phyloP scores from a whole-genome alignment of 2,329 filamentous ascomycete species.

The Fusarium tjaetaba region DNA sequence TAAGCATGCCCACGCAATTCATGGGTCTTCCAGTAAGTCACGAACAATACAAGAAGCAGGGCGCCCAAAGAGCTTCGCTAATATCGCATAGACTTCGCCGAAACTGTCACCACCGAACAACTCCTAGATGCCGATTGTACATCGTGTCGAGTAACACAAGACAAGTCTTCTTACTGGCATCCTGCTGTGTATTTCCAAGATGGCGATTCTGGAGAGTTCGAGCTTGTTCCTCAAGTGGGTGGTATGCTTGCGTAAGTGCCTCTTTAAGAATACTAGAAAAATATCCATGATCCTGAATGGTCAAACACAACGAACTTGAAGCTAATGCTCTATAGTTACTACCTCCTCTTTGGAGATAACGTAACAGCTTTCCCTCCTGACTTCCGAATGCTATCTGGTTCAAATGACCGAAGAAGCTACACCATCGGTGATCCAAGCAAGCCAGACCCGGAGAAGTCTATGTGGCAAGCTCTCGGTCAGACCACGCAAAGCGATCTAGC shows the following conservation, averaged over 20 bases:
- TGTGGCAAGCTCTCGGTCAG: conserved; percentile 72
- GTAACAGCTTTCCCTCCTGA: conserved; percentile 78
- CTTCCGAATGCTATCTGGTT: conserved; percentile 86
- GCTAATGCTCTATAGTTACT: conserved; percentile 70
- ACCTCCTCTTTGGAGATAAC: conserved; percentile 74
- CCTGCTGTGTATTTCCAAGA: conserved; percentile 83
- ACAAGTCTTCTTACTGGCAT: conserved; percentile 90
- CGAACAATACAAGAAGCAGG: not conserved
- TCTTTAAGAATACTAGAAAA: no score
- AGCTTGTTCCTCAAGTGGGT: conserved; percentile 78
- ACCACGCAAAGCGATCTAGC: conserved; percentile 73
- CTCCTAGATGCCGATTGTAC: conserved; percentile 76
- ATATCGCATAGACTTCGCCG: conserved; percentile 67
- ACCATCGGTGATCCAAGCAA: conserved; percentile 73
- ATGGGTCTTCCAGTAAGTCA: conserved; percentile 78
- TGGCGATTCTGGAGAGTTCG: conserved; percentile 67
- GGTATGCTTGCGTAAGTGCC: conserved; percentile 83
- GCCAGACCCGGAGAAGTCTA: conserved; percentile 72
- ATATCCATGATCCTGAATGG: not conserved
- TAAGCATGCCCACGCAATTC: conserved; percentile 77
- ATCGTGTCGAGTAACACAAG: conserved; percentile 80
- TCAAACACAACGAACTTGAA: not conserved
- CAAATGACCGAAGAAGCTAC: conserved; percentile 74
- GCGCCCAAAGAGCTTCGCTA: conserved; percentile 4
- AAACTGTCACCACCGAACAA: conserved; percentile 64